A percentile compares a stretch with the other conserved stretches of the same genome.
Evolutionary conservation across 441 rosid genomes (phyloP).

Genomic region (Pelargonium cotyledonis): DNA sequence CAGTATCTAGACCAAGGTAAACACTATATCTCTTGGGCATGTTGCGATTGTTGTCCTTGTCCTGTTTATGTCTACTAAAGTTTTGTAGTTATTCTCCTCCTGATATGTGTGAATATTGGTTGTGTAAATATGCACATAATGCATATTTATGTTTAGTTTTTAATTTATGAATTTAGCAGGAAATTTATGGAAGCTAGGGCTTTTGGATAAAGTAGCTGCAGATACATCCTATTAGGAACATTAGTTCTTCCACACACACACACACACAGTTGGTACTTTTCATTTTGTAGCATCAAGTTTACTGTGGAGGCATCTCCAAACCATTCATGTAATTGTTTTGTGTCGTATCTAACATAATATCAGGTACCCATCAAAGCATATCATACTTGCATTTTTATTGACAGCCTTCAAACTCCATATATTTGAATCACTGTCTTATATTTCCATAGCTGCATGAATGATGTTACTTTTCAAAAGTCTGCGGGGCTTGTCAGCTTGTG

Average conservation of each 20-base stretch:
- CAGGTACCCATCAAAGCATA: no score
- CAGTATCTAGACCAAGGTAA: conserved; percentile 50
- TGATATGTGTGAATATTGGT: background rate
- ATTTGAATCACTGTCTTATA: no score
- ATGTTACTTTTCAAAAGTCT: no score
- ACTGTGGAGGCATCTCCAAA: no score
- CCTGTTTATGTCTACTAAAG: background rate
- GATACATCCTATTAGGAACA: background rate
- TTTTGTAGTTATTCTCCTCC: background rate
- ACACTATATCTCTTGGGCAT: conserved; percentile 1
- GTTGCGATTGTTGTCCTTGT: background rate
- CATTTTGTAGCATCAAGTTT: no score
- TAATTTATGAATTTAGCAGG: background rate
- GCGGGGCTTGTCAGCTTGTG: no score
- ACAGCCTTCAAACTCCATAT: no score
- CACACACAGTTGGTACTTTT: no score
- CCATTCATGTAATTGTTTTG: no score
- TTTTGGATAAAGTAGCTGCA: background rate
- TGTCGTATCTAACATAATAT: no score
- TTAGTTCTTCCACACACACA: background rate
- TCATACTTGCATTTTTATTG: no score
- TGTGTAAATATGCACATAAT: background rate
- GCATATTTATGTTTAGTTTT: background rate
- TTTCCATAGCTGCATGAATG: no score
- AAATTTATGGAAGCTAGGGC: background rate